Percentiles rank a stretch among this genome's conserved stretches.
Evolutionary conservation across 257 asterid species (phyloP).

Genomic region (Nicotiana benthamiana): DNA sequence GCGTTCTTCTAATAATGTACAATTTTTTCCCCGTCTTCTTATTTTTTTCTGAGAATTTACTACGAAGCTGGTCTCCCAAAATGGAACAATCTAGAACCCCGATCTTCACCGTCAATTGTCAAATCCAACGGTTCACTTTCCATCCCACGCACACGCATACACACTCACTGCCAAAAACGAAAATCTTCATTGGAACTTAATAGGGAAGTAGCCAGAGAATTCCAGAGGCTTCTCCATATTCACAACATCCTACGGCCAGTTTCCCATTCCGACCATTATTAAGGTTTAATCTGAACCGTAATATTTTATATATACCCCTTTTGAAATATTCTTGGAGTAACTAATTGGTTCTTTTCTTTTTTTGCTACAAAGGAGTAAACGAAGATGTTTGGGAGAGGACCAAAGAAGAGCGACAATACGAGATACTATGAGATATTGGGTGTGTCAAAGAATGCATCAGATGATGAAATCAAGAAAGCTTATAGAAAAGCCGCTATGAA

Average conservation of each 20-base stretch:
- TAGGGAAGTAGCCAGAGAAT: not conserved
- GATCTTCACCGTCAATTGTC: not conserved
- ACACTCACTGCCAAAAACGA: not conserved
- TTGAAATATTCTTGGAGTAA: not conserved
- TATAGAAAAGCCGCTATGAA: conserved; percentile 77
- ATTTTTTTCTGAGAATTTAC: not conserved
- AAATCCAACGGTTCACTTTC: not conserved
- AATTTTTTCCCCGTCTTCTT: not conserved
- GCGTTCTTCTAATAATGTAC: not conserved
- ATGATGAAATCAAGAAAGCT: conserved; percentile 76
- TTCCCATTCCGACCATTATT: not conserved
- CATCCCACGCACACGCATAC: not conserved
- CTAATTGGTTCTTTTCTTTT: not conserved
- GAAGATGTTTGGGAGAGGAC: conserved; percentile 52
- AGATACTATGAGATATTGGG: conserved; percentile 42
- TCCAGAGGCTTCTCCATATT: not conserved
- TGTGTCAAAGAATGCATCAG: conserved; percentile 54
- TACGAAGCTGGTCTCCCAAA: not conserved
- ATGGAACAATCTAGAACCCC: not conserved
- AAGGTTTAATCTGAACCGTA: conserved; percentile 20
- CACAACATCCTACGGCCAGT: conserved; percentile 1
- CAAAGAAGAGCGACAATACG: conserved; percentile 44
- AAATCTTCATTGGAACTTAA: not conserved
- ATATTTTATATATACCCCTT: not conserved
- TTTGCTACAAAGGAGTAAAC: not conserved